phyloP scores from a whole-genome alignment of 2,329 filamentous ascomycete genomes.

The Fusarium abutilonis region DNA sequence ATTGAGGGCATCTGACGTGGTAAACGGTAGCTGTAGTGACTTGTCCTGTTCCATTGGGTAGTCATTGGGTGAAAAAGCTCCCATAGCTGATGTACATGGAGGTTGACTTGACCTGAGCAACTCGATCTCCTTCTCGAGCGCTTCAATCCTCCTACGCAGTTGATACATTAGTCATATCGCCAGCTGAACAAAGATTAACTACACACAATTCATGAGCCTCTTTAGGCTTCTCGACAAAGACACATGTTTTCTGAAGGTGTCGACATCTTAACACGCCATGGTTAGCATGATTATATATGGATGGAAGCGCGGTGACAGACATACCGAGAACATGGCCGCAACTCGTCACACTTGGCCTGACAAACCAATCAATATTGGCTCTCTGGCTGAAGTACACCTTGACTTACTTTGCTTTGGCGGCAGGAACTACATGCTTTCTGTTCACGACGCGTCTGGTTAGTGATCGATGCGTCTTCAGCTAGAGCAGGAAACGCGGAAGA shows the following conservation, averaged over 20 bases:
- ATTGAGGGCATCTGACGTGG: fast-evolving
- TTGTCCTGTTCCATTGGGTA: not conserved
- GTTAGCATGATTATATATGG: not conserved
- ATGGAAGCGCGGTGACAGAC: fast-evolving
- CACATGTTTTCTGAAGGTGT: conserved; percentile 10
- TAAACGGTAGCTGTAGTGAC: not conserved
- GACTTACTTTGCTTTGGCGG: conserved; percentile 17
- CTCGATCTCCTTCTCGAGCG: conserved; percentile 10
- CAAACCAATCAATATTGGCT: fast-evolving
- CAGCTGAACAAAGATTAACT: fast-evolving
- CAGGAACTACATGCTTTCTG: conserved; percentile 16
- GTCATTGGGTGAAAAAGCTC: fast-evolving
- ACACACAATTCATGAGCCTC: conserved; percentile 14
- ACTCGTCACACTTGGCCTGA: conserved; percentile 17
- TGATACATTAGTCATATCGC: fast-evolving
- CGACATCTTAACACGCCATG: not conserved
- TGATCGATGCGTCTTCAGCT: no score
- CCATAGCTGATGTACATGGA: not conserved
- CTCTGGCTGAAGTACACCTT: fast-evolving
- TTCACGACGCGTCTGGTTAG: not conserved
- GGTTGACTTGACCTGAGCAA: not conserved
- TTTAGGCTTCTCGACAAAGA: conserved; percentile 11
- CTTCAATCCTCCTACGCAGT: conserved; percentile 4
- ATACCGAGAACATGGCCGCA: conserved; percentile 16
- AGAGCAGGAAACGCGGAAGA: no score